Conservation (phyloP, 257 asterid species). For the Solanum appendiculatum region DNA sequence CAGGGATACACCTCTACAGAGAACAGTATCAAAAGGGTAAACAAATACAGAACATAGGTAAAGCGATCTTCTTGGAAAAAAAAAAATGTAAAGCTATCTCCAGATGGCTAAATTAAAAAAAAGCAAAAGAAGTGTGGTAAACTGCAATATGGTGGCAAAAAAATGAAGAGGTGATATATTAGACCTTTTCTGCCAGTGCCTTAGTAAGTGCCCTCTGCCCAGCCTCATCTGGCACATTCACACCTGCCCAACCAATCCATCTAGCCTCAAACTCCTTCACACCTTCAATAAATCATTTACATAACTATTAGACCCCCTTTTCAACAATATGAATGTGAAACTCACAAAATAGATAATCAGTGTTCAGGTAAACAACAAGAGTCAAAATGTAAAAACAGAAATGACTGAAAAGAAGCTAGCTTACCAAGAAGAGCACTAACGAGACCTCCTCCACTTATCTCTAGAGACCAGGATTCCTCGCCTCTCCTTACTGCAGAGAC, state of each 20-base stretch:
- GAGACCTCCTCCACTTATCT: slow-evolving; percentile 97
- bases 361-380: background rate
- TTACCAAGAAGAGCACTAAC: slow-evolving; percentile 96
- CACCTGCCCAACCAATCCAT: slow-evolving; percentile 99
- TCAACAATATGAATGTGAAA: background rate
- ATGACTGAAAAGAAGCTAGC: slow-evolving; percentile 3
- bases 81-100: background rate
- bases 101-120: background rate
- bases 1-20: slow-evolving; percentile 83
- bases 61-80: background rate
- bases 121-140: background rate
- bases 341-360: background rate
- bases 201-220: slow-evolving; percentile 73
- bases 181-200: slow-evolving; percentile 86
- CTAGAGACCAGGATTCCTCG: slow-evolving; percentile 90
- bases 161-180: background rate
- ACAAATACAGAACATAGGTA: background rate
- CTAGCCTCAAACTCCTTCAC: slow-evolving; percentile 85
- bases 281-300: slow-evolving; percentile 30
- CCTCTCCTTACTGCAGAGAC: slow-evolving; percentile 91
- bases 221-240: slow-evolving; percentile 82
- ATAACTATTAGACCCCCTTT: slow-evolving; percentile 4
- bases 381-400: background rate
- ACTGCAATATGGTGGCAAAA: background rate
- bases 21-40: background rate